phyloP scores from a whole-genome alignment of 148 eudicot species.

The Cornus controversa region DNA sequence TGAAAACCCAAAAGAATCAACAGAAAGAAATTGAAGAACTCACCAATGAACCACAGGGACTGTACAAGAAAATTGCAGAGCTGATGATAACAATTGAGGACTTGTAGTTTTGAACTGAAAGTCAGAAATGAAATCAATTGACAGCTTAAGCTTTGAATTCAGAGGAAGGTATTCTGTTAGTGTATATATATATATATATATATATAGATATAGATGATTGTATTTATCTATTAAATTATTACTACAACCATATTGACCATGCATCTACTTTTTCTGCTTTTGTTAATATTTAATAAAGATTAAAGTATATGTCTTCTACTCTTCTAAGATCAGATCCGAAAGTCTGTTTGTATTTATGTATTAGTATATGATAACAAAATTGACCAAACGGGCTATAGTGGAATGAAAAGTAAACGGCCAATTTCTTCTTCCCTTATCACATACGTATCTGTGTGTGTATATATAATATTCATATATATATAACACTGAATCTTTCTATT shows the following conservation, averaged over 20 bases:
- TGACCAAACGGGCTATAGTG: too few species aligned
- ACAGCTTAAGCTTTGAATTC: too few species aligned
- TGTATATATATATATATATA: too few species aligned
- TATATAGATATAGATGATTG: not conserved
- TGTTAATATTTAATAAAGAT: not conserved
- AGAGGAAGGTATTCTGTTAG: not conserved
- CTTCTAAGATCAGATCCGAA: too few species aligned
- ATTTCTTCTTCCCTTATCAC: too few species aligned
- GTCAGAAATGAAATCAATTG: not conserved
- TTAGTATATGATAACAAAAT: too few species aligned
- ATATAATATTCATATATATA: too few species aligned
- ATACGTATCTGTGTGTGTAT: too few species aligned
- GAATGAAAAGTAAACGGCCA: too few species aligned
- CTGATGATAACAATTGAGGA: not conserved
- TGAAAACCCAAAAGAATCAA: slow-evolving; percentile 1
- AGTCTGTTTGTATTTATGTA: too few species aligned
- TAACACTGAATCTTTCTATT: too few species aligned
- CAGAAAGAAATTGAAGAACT: slow-evolving; percentile 3
- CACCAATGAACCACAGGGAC: not conserved
- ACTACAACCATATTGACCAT: slow-evolving; percentile 2
- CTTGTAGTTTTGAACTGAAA: not conserved
- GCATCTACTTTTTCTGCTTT: slow-evolving; percentile 10
- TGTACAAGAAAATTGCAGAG: not conserved
- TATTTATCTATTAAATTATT: not conserved
- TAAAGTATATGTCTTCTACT: too few species aligned